Evolutionary conservation across 2,329 filamentous ascomycete species (phyloP), one percentile per base, ranked within the genome.

Genomic region (Colletotrichum nymphaeae): DNA sequence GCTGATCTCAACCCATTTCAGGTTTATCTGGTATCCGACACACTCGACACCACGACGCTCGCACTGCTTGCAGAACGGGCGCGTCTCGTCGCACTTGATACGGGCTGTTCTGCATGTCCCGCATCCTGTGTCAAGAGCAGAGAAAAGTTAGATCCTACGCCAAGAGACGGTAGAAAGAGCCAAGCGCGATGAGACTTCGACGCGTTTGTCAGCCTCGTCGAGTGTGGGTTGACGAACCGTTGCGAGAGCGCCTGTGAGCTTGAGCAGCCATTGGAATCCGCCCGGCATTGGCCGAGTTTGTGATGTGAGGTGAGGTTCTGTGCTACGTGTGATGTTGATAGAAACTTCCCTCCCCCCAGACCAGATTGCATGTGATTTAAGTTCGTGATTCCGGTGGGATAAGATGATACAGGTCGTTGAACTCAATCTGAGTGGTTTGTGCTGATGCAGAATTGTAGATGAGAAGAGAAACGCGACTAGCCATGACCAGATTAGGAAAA

Each of bases 1-100:
- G 30, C 58, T 59, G 24, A 53, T 59, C 35, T 63, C 59, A 56
- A 73, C 63, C 70, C 73, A 70, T 56, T 73, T 70, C 57, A 70
- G 24, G 22, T 66, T 14, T 28, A 67, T 56, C 16, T 46, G 32
- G 57, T 74, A 70, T 24, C 70, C 70, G 42, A n/a, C 37, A 3
- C 73, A 73, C 11, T 5, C 22, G 3, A 75, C 56, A 30, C 69
- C 62, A 5, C 65, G 60, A 1, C 42, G 56, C 19, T 55, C 49
- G 4, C 63, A 70, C 24, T 70, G 57, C 12, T 46, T n/a, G 30
- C 70, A 67, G 2, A 52, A 22, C 26, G 70, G 66, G 24, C 52
- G 70, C 30, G 28, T 22, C 66, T 70, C 73, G 37, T 70, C 66
- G 32, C 63, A 71, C 32, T 65, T 74, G 53, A 71, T 60, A 11